Evolutionary conservation across 2,329 filamentous ascomycete species (phyloP).

Genomic region (Aureobasidium pullulans): DNA sequence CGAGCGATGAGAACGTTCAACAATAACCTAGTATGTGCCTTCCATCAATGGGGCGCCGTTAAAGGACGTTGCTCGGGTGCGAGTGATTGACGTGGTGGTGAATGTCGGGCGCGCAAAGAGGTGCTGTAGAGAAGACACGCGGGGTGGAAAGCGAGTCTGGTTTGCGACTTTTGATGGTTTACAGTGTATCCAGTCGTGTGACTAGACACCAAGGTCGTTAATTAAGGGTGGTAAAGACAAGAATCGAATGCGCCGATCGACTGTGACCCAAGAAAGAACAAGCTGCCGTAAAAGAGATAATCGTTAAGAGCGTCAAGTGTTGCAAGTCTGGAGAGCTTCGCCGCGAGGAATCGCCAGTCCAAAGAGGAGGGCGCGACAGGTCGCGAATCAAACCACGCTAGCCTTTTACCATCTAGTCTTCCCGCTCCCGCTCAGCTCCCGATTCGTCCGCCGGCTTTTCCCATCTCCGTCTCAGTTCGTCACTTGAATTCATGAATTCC

Average conservation of each 20-base stretch:
- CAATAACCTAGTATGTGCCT: not conserved
- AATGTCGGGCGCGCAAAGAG: slow-evolving; percentile 2
- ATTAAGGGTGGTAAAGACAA: not conserved
- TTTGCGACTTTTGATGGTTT: slow-evolving; percentile 1
- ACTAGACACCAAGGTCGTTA: not conserved
- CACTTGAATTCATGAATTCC: no score
- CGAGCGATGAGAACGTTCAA: not conserved
- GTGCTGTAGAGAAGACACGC: slow-evolving; percentile 3
- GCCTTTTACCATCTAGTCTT: not conserved
- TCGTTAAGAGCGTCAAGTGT: slow-evolving; percentile 10
- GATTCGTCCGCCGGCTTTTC: not conserved
- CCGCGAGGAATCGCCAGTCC: not conserved
- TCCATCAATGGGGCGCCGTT: slow-evolving; percentile 2
- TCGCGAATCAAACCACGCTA: slow-evolving; percentile 2
- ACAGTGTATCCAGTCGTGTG: not conserved
- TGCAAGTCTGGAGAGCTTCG: slow-evolving; percentile 1
- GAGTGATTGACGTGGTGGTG: not conserved
- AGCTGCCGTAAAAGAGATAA: slow-evolving; percentile 7
- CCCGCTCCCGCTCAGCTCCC: not conserved
- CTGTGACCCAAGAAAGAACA: not conserved
- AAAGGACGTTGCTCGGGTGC: not conserved
- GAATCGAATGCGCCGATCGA: slow-evolving; percentile 1
- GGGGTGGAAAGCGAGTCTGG: slow-evolving; percentile 11
- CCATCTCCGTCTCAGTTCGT: not conserved
- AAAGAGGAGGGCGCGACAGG: not conserved